Evolutionary conservation across 345 rosid species (phyloP).

Genomic region (Eucalyptus curtisii): DNA sequence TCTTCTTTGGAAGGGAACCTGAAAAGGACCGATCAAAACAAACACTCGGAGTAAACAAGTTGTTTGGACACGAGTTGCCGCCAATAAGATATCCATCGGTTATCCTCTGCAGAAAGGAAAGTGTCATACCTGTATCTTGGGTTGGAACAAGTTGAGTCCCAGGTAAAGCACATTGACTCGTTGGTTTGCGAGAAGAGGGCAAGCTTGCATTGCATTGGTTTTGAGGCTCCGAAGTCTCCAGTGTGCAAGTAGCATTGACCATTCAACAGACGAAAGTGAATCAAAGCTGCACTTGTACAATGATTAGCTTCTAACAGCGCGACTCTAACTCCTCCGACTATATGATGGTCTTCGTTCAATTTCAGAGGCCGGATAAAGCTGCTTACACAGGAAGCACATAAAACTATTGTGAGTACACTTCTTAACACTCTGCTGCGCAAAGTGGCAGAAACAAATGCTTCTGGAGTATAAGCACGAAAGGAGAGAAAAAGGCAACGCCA

Average conservation of each 20-base stretch:
- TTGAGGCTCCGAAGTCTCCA: constrained; percentile 78
- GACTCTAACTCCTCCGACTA: too few relatives aligned
- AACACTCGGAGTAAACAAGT: background rate
- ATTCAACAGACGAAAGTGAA: constrained; percentile 42
- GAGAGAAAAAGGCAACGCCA: too few relatives aligned
- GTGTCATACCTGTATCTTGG: constrained; percentile 52
- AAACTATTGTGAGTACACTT: too few relatives aligned
- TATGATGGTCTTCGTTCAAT: too few relatives aligned
- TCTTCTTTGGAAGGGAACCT: constrained; percentile 74
- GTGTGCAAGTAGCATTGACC: constrained; percentile 63
- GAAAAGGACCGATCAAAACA: background rate
- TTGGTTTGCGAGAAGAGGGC: constrained; percentile 36
- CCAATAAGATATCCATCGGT: background rate
- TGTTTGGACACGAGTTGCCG: background rate
- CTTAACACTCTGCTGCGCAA: too few relatives aligned
- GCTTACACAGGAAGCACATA: too few relatives aligned
- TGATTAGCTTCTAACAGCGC: too few relatives aligned
- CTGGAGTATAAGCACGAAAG: too few relatives aligned
- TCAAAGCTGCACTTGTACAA: constrained; percentile 68
- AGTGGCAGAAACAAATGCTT: too few relatives aligned
- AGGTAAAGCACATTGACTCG: constrained; percentile 51
- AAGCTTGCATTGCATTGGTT: constrained; percentile 32
- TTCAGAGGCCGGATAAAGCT: too few relatives aligned
- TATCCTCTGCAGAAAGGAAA: background rate
- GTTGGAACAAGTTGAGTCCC: constrained; percentile 71